Conservation (phyloP, 768 basidiomycete genomes). For the Mycena indigotica region DNA sequence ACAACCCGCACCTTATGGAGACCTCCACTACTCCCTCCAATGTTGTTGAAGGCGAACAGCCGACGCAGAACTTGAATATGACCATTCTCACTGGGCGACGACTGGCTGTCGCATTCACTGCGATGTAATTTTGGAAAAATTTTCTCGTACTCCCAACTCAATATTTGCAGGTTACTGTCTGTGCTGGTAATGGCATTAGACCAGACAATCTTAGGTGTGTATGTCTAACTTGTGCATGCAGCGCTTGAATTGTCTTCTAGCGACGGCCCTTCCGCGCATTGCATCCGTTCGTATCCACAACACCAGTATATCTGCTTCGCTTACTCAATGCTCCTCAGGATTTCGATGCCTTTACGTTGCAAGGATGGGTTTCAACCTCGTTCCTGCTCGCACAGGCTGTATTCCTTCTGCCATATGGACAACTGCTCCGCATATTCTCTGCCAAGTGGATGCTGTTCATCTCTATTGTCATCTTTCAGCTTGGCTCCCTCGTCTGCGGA, state of each 20-base stretch:
- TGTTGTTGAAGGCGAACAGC: background rate
- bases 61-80: background rate
- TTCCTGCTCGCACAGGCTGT: conserved; percentile 28
- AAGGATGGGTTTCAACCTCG: conserved; percentile 19
- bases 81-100: background rate
- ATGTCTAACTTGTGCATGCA: conserved; percentile 3
- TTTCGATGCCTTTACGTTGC: conserved; percentile 4
- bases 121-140: background rate
- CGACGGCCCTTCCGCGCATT: conserved; percentile 31
- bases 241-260: background rate
- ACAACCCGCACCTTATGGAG: background rate
- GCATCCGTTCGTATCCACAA: conserved; percentile 29
- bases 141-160: background rate
- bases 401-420: conserved; percentile 33
- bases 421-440: conserved; percentile 31
- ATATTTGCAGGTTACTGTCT: background rate
- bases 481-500: conserved; percentile 45
- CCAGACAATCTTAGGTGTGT: conserved; percentile 38
- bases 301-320: conserved; percentile 28
- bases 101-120: background rate
- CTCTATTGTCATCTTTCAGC: conserved; percentile 37
- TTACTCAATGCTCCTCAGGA: conserved; percentile 11
- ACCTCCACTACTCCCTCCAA: background rate
- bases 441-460: conserved; percentile 31
- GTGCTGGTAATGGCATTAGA: conserved; percentile 34